Conservation (phyloP, 179 eudicot genomes). For the Heliamphora pulchella region DNA sequence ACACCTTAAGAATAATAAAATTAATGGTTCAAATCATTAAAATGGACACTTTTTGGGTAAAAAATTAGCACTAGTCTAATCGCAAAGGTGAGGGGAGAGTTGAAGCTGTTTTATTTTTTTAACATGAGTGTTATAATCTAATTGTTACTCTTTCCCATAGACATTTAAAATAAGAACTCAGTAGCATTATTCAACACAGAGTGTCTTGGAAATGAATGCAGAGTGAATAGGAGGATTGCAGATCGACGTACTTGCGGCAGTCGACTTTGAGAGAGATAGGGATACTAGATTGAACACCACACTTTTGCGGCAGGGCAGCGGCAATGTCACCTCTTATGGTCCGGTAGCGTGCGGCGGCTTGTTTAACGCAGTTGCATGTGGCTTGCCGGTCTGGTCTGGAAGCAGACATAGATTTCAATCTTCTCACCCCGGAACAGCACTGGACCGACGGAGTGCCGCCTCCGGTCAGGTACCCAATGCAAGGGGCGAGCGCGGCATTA, state of each 20-base stretch:
- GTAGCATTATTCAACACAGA: too few relatives aligned
- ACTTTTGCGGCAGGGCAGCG: slow-evolving; percentile 9
- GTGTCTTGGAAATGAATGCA: too few relatives aligned
- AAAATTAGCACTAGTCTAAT: too few relatives aligned
- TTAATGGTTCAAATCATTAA: too few relatives aligned
- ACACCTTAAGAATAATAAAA: too few relatives aligned
- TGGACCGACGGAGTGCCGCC: not conserved
- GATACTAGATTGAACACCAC: slow-evolving; percentile 6
- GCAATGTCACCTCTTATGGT: slow-evolving; percentile 18
- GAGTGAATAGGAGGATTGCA: too few relatives aligned
- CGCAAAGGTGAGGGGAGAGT: too few relatives aligned
- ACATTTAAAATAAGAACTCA: too few relatives aligned
- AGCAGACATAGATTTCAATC: not conserved
- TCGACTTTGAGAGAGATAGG: slow-evolving; percentile 15
- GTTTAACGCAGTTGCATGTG: slow-evolving; percentile 17
- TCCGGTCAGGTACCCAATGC: slow-evolving; percentile 11
- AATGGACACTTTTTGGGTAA: too few relatives aligned
- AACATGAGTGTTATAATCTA: too few relatives aligned
- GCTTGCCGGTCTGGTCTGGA: slow-evolving; percentile 15
- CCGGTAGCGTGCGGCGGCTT: not conserved
- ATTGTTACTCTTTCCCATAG: too few relatives aligned
- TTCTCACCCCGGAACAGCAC: slow-evolving; percentile 18
- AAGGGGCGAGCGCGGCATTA: not conserved
- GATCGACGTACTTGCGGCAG: slow-evolving; percentile 8
- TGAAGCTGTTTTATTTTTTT: too few relatives aligned